Evolutionary conservation across 257 asterid genomes (phyloP).

Genomic region (Fraxinus americana): DNA sequence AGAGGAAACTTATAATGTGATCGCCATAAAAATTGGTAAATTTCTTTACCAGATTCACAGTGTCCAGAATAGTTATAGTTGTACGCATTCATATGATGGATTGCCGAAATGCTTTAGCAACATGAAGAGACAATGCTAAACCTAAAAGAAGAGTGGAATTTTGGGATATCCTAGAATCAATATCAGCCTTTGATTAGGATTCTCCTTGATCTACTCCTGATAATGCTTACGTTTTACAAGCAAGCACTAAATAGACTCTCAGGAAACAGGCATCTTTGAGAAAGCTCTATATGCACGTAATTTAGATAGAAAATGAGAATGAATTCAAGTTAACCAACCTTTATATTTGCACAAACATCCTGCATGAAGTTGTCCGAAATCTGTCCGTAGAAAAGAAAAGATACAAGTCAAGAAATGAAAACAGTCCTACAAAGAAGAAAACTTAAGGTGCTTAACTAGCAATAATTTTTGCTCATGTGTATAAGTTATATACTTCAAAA

Average conservation of each 20-base stretch:
- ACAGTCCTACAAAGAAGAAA: not conserved
- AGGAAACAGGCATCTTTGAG: not conserved
- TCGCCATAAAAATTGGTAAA: too few species aligned
- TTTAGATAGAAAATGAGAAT: slow-evolving; percentile 1
- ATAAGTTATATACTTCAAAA: not conserved
- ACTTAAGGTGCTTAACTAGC: not conserved
- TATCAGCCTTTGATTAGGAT: slow-evolving; percentile 10
- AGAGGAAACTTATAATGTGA: not conserved
- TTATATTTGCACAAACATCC: too few species aligned
- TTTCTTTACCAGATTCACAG: not conserved
- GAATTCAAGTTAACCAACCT: slow-evolving; percentile 16
- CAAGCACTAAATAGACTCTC: not conserved
- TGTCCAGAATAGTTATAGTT: not conserved
- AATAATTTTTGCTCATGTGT: not conserved
- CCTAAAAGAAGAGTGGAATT: not conserved
- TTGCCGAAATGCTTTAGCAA: too few species aligned
- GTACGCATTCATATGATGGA: not conserved
- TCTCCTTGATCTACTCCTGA: slow-evolving; percentile 5
- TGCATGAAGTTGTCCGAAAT: too few species aligned
- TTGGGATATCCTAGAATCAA: not conserved
- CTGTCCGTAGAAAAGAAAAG: not conserved
- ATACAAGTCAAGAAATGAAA: slow-evolving; percentile 17
- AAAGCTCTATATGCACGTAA: slow-evolving; percentile 12
- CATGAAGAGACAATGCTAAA: too few species aligned
- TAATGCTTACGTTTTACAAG: slow-evolving; percentile 10